Conservation (phyloP, 2,329 filamentous ascomycete genomes). For the Aspergillus neotritici region DNA sequence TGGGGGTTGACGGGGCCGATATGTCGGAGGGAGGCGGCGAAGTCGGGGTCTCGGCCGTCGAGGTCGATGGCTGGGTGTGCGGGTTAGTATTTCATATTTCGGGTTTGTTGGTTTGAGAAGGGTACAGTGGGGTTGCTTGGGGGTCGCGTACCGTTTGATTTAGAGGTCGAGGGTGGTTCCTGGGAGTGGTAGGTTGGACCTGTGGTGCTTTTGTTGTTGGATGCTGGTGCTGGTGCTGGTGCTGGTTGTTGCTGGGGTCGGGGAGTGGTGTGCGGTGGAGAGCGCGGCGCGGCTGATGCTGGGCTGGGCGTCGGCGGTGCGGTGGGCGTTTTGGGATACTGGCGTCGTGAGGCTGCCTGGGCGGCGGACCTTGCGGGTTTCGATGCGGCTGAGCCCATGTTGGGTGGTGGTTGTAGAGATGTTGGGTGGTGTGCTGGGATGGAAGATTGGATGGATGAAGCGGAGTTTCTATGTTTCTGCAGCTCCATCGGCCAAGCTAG, state of each 20-base stretch:
- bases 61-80: conserved; percentile 49
- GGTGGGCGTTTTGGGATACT: conserved; percentile 49
- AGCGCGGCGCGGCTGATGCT: conserved; percentile 20
- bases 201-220: conserved; percentile 26
- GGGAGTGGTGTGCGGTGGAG: conserved; percentile 21
- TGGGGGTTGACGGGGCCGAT: conserved; percentile 56
- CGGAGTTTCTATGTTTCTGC: conserved; percentile 2
- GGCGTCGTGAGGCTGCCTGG: conserved; percentile 45
- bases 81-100: too few relatives aligned
- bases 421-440: neutral
- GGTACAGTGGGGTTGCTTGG: neutral
- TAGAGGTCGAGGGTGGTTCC: conserved; percentile 28
- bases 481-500: conserved; percentile 10
- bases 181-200: conserved; percentile 33
- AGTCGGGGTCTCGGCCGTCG: conserved; percentile 58
- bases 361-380: conserved; percentile 49
- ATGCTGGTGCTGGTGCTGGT: conserved; percentile 29
- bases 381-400: conserved; percentile 56
- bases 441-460: neutral
- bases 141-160: conserved; percentile 29
- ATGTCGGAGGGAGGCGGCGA: conserved; percentile 71
- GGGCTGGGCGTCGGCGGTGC: conserved; percentile 32
- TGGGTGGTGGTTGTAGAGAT: neutral
- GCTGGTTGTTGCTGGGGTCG: conserved; percentile 20
- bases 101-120: neutral